These are phyloP conservation scores for Herpetospermum pedunculosum DNA, from an alignment of 306 rosid species.

Conservation along the genomic window DNA sequence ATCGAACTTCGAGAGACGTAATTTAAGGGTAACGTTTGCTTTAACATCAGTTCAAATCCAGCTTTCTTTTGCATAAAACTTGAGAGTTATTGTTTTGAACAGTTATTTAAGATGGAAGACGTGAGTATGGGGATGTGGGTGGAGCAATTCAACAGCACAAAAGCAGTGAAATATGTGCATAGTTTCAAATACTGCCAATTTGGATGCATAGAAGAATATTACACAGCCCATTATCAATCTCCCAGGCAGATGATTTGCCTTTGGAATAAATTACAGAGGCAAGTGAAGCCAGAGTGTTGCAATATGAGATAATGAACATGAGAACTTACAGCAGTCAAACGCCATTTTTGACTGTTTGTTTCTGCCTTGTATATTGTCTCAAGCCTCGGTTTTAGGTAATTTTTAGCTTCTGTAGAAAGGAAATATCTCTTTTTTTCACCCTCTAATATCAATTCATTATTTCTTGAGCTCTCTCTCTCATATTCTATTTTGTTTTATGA, in stretches of 20 bases:
- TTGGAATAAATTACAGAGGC: constrained; percentile 43
- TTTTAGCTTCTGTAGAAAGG: neutral
- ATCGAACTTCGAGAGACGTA: constrained; percentile 37
- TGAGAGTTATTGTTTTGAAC: constrained; percentile 9
- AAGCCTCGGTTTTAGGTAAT: neutral
- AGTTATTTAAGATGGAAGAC: constrained; percentile 76
- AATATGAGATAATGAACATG: constrained; percentile 39
- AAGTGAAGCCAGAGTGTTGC: constrained; percentile 42
- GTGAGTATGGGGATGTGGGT: constrained; percentile 90
- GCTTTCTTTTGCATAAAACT: neutral
- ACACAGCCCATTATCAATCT: constrained; percentile 66
- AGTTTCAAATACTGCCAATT: constrained; percentile 51
- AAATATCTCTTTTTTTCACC: neutral
- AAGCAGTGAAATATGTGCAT: constrained; percentile 37
- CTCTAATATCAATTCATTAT: neutral
- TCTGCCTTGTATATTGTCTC: neutral
- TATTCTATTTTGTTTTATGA: no score
- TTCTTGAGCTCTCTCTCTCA: neutral
- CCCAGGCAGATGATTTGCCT: constrained; percentile 65
- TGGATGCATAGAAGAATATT: constrained; percentile 55
- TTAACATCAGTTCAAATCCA: neutral
- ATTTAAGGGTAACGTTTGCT: constrained; percentile 33
- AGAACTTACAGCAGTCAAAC: neutral
- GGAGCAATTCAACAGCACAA: constrained; percentile 43
- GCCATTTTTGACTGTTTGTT: neutral